Base-by-base conservation (phyloP, 768 basidiomycete species). In the Tremella yokohamensis region DNA sequence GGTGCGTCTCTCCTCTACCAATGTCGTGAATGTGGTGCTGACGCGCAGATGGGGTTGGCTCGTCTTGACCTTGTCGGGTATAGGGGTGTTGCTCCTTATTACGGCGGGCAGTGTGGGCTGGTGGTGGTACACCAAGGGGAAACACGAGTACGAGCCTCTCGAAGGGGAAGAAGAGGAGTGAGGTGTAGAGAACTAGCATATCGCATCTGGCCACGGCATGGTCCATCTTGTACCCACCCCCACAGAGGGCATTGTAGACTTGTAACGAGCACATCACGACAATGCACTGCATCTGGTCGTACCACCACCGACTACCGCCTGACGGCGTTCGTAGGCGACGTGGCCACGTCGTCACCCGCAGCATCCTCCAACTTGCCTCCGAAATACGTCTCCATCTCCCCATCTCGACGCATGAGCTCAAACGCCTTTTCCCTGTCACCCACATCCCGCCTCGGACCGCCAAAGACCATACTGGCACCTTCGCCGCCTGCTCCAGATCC, bases 91-190 rank as follows among this genome's bases (percentile, higher is more conserved):
- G 25, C 60, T 83, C 9, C 87, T 91, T 75, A 88, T 90, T 77
- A 84, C 84, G 70, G 85, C 81, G n/a, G 84, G 88, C 19, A 79
- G 84, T 57, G 49, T 64, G 11, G 77, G 79, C 54, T 73, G 89
- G 52, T 92, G 89, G 89, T 80, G 81, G 62, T 77, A 68, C 48
- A 58, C 57, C 1, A 51, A 63, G 42, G 56, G 81, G 67, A 88
- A 89, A 73, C 83, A 83, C 55, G 87, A 84, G 29, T 96, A 90
- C 75, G 91, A 94, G 73, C 90, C 92, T 20, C 77, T 87, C 38
- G 91, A 90, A 47, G 89, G 90, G 16, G 77, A 78, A 54, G 76
- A 76, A 53, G 75, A 76, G 29, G 67, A 69, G 54, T 72, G 50
- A 52, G 24, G 38, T 11, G 40, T 58, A 15, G 20, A 19, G 25